phyloP scores from a whole-genome alignment of 345 rosid species.

The Citrus unshiu region DNA sequence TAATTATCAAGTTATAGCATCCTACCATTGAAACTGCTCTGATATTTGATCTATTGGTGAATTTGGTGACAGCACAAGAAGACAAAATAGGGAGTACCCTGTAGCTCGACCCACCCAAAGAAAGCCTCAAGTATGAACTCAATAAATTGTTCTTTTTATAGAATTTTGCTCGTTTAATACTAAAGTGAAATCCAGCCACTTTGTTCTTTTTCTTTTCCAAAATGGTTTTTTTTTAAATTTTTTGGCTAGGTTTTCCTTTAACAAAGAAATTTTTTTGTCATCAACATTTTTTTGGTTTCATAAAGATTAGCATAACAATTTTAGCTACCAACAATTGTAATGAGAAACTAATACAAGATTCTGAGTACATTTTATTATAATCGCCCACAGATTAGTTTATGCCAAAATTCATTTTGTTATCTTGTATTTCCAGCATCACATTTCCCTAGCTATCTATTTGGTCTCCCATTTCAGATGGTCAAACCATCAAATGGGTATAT shows the following conservation, averaged over 20 bases:
- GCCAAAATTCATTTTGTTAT: no score
- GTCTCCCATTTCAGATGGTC: neutral
- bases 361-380: neutral
- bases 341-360: neutral
- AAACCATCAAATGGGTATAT: neutral
- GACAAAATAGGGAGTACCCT: no score
- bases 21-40: rapidly evolving
- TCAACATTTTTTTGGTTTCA: neutral
- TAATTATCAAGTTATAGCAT: no score
- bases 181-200: neutral
- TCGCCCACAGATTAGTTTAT: neutral
- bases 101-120: no score
- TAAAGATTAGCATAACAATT: no score
- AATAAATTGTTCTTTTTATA: neutral
- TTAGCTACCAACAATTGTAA: neutral
- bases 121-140: neutral
- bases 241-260: neutral
- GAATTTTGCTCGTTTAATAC: neutral
- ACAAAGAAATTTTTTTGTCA: no score
- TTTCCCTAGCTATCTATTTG: neutral
- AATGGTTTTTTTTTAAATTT: neutral
- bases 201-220: neutral
- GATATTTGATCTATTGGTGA: no score
- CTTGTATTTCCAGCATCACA: neutral
- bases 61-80: no score